A percentile compares a stretch with the other conserved stretches of the same genome.
Evolutionary conservation across 768 basidiomycete species (phyloP).

Genomic region (Austroboletus eburneus): DNA sequence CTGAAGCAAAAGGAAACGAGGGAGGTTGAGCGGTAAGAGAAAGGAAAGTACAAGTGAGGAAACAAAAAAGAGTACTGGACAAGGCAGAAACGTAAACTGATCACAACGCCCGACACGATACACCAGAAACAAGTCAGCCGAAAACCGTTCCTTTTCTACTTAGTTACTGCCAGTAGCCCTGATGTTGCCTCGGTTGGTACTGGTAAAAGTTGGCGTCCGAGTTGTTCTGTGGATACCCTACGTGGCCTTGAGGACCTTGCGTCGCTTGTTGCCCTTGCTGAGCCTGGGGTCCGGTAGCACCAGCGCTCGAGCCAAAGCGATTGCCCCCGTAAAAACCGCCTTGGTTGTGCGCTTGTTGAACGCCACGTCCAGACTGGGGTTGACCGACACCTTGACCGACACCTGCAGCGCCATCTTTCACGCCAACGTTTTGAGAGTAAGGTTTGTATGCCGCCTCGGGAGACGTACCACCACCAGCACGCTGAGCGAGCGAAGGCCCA

Average conservation of each 20-base stretch:
- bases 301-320: slow-evolving; percentile 42
- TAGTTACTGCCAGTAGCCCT: slow-evolving; percentile 50
- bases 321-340: slow-evolving; percentile 43
- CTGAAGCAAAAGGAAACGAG: slow-evolving; percentile 20
- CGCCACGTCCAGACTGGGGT: slow-evolving; percentile 40
- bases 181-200: slow-evolving; percentile 64
- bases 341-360: slow-evolving; percentile 41
- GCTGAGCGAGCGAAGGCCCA: slow-evolving; percentile 45
- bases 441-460: slow-evolving; percentile 77
- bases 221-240: slow-evolving; percentile 49
- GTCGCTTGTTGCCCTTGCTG: slow-evolving; percentile 40
- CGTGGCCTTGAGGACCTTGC: slow-evolving; percentile 37
- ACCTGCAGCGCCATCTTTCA: slow-evolving; percentile 56
- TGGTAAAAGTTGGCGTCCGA: slow-evolving; percentile 68
- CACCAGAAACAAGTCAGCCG: slow-evolving; percentile 8
- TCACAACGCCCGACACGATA: too few species aligned
- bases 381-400: slow-evolving; percentile 33
- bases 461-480: slow-evolving; percentile 48
- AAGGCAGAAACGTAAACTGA: neutral
- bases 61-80: slow-evolving; percentile 3
- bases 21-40: neutral
- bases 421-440: slow-evolving; percentile 47
- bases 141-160: slow-evolving; percentile 7
- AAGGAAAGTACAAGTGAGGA: slow-evolving; percentile 6
- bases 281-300: slow-evolving; percentile 44